Percentiles rank a stretch among this genome's conserved stretches.
Evolutionary conservation across 2,329 filamentous ascomycete species (phyloP).

Genomic region (Emergomyces pasteurianus): DNA sequence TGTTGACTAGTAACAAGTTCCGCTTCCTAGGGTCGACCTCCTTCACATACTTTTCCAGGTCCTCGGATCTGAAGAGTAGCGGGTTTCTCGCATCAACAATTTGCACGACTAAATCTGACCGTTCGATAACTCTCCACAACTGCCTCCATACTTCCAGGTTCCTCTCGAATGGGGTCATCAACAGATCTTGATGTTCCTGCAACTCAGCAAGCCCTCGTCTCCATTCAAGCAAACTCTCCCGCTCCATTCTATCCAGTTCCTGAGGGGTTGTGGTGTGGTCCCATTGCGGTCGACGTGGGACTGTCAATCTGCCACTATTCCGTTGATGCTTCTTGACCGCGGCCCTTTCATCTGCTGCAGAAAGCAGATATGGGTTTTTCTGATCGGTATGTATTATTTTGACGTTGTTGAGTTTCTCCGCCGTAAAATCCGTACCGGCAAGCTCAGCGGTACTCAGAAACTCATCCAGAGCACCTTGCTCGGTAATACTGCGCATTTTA

Average conservation of each 20-base stretch:
- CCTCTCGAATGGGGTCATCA: conserved; percentile 96
- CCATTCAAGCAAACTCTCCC: conserved; percentile 75
- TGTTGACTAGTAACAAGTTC: conserved; percentile 90
- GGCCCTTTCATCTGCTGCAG: conserved; percentile 67
- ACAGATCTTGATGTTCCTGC: conserved; percentile 82
- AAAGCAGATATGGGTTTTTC: conserved; percentile 87
- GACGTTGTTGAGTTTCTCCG: conserved; percentile 97
- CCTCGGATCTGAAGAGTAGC: conserved; percentile 83
- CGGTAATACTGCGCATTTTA: conserved; percentile 98
- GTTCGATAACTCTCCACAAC: conserved; percentile 93
- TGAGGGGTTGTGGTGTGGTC: conserved; percentile 71
- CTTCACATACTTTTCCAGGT: conserved; percentile 88
- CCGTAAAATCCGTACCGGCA: conserved; percentile 96
- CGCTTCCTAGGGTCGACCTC: conserved; percentile 79
- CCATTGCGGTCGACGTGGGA: conserved; percentile 84
- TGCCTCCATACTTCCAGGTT: conserved; percentile 98
- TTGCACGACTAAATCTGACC: conserved; percentile 89
- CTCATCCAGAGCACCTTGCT: conserved; percentile 92
- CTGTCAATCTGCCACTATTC: conserved; percentile 68
- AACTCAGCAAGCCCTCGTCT: conserved; percentile 80
- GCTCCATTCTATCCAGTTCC: conserved; percentile 68
- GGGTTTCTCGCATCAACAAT: conserved; percentile 97
- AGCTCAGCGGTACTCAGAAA: conserved; percentile 92
- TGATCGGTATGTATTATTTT: conserved; percentile 97
- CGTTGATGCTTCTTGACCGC: conserved; percentile 69